Evolutionary conservation across 148 eudicot species (phyloP).

Genomic region (Camellia sinensis): DNA sequence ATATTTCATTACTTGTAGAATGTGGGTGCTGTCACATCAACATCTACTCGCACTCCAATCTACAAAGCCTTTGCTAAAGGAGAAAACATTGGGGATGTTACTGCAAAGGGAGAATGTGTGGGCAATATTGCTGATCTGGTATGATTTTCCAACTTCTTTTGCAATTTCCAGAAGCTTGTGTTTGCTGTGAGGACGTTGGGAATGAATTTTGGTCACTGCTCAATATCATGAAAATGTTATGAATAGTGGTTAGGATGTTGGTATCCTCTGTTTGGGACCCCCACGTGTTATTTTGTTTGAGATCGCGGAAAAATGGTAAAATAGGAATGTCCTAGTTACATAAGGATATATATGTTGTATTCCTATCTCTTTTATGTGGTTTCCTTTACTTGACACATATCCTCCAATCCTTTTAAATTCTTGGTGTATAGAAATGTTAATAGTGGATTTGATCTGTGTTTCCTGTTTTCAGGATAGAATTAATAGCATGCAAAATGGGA

Average conservation of each 20-base stretch:
- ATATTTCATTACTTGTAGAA: conserved; percentile 44
- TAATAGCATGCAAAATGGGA: not conserved
- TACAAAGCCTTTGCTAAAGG: conserved; percentile 98
- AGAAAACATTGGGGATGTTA: conserved; percentile 97
- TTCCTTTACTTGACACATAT: not conserved
- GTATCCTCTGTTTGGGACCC: not conserved
- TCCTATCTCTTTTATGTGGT: not conserved
- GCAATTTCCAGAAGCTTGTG: not conserved
- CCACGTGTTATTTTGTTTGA: not conserved
- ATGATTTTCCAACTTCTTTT: conserved; percentile 22
- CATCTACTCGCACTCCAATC: conserved; percentile 96
- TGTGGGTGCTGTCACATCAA: conserved; percentile 96
- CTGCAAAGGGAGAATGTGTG: conserved; percentile 99
- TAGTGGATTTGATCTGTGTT: not conserved
- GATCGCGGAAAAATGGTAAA: conserved; percentile 2
- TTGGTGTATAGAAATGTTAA: not conserved
- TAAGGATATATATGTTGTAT: not conserved
- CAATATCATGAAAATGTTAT: not conserved
- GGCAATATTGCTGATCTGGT: conserved; percentile 97
- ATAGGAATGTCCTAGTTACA: not conserved
- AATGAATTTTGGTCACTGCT: not conserved
- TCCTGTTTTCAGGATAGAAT: no score
- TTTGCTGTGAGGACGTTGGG: conserved; percentile 1
- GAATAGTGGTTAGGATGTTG: not conserved
- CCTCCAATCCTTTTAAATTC: no score